Evolutionary conservation across 179 eudicot genomes (phyloP).

Genomic region (Beta lomatogona): DNA sequence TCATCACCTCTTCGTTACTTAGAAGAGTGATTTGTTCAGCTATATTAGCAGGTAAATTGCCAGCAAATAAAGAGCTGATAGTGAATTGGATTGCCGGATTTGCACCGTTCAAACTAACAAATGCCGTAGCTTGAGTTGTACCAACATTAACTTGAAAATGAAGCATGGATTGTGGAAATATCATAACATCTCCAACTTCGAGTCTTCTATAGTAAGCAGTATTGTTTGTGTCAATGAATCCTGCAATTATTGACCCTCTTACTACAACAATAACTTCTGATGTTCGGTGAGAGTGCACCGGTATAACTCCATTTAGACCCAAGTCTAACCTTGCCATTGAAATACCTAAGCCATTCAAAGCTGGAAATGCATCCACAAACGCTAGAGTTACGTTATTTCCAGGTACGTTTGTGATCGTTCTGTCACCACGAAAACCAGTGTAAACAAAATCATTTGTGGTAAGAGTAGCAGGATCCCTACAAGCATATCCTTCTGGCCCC

Average conservation of each 20-base stretch:
- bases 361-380: not conserved
- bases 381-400: not conserved
- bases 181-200: not conserved
- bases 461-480: not conserved
- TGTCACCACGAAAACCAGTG: not conserved
- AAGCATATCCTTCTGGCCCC: constrained; percentile 9
- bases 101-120: constrained; percentile 6
- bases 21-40: not conserved
- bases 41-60: not conserved
- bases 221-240: not conserved
- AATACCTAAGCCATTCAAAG: not conserved
- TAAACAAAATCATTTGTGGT: constrained; percentile 8
- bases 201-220: constrained; percentile 1
- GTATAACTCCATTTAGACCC: not conserved
- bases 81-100: not conserved
- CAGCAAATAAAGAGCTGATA: not conserved
- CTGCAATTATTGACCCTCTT: not conserved
- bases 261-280: not conserved
- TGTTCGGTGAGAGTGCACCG: not conserved
- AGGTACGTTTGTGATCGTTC: not conserved
- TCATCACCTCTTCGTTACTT: not conserved
- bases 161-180: constrained; percentile 5
- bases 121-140: no score
- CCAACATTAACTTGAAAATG: constrained; percentile 3
- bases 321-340: not conserved